Evolutionary conservation across 495 filamentous ascomycete genomes (phyloP).

Genomic region (Talaromyces ruber): DNA sequence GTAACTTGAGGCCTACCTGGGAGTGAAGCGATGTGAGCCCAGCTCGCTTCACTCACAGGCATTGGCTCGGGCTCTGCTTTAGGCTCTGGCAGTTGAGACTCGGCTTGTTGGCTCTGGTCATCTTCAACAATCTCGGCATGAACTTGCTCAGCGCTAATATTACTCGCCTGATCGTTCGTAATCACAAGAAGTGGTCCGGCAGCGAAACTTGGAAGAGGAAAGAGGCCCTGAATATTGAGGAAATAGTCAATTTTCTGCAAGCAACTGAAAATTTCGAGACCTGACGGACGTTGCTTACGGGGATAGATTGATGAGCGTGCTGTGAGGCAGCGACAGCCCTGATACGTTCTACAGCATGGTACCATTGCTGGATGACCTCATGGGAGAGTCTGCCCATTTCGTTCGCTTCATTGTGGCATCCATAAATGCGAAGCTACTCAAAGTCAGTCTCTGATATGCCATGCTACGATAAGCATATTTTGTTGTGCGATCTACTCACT

Average conservation of each 20-base stretch:
- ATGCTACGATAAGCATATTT: neutral
- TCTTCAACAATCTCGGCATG: neutral
- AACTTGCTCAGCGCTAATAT: neutral
- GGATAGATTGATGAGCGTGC: neutral
- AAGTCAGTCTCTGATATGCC: neutral
- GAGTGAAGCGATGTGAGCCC: neutral
- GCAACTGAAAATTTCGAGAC: neutral
- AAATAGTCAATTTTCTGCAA: neutral
- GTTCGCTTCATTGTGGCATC: conserved; percentile 16
- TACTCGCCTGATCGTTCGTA: neutral
- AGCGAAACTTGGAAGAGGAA: neutral
- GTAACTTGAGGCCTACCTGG: neutral
- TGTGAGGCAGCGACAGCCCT: neutral
- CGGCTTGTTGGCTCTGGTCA: neutral
- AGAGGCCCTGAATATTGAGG: neutral
- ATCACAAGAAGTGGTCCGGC: neutral
- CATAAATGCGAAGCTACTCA: conserved; percentile 17
- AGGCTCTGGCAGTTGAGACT: neutral
- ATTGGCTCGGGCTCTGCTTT: neutral
- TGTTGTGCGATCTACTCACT: neutral
- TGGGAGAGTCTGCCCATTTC: conserved; percentile 20
- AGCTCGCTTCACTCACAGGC: neutral
- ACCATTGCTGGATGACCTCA: conserved; percentile 14
- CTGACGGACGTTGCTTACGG: neutral
- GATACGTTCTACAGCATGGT: neutral